Conservation (phyloP, 331 rosid species). For the Malus hybrid region DNA sequence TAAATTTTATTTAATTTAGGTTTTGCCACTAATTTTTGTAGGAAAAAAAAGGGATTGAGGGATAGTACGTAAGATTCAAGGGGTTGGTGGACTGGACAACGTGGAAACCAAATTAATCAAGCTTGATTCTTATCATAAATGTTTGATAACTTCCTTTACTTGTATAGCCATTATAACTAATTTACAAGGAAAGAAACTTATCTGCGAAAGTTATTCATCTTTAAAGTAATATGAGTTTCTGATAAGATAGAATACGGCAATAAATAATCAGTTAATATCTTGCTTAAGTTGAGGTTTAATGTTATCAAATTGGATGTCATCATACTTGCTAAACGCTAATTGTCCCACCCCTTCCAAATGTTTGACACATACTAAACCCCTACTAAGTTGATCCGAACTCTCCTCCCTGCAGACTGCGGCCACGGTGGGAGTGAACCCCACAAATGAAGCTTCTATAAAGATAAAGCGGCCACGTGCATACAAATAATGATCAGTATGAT, state of each 20-base stretch:
- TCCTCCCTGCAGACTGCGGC: background rate
- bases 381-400: background rate
- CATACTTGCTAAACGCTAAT: background rate
- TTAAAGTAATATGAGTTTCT: background rate
- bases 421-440: conserved; percentile 4
- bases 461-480: background rate
- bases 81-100: background rate
- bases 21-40: background rate
- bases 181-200: no score
- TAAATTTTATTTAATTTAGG: background rate
- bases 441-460: conserved; percentile 6
- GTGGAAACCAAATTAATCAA: background rate
- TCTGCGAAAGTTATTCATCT: background rate
- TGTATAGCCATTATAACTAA: no score
- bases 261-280: background rate
- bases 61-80: background rate
- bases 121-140: background rate
- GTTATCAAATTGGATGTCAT: background rate
- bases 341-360: background rate
- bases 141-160: background rate
- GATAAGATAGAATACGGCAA: background rate
- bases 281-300: background rate
- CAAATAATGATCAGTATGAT: background rate
- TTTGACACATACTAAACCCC: background rate
- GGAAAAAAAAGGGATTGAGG: background rate